Base-by-base conservation (phyloP, 169 alveolate genomes). In the Eimeria tenella region DNA sequence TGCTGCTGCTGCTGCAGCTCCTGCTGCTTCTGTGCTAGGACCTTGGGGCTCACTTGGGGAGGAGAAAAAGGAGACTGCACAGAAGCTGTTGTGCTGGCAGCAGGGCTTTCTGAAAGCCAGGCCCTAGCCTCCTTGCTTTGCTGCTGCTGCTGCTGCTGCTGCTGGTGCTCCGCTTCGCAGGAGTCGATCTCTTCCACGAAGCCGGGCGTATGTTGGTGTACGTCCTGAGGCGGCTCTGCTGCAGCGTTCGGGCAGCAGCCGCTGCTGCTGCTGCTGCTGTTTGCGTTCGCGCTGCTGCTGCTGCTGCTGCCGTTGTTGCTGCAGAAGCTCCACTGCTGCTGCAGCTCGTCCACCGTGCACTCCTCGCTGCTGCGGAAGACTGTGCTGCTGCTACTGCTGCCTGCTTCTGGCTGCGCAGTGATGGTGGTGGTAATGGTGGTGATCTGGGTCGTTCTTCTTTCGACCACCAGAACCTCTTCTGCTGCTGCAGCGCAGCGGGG, bases 331-430 rank as follows among this genome's bases (percentile, higher is more conserved):
- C 86, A 75, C 25, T 75, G 86, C 21, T 52, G 53, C 86, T 75
- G 86, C 86, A 75, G 62, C 86, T 75, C 86, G 86, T 75, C 86
- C 11, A 75, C 86, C 42, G 86, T 75, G 23, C 86, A 75, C 21
- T 75, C 86, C 8, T 17, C 86, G 62, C 86, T 75, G 21, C 86
- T 75, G 58, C 86, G 86, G 9, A 75, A 4, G 62, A 42, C 53
- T 5, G 73, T 62, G 73, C 73, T 62, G 73, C n/a, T n/a, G 42
- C 75, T 65, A 5, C 25, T 19, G 42, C 6, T 50, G 65, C 86
- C 86, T 7, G 56, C 63, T 15, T 75, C 86, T 4, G 86, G 86
- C 86, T 75, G 86, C 21, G 86, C 86, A 6, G 86, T 75, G 86
- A 75, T 75, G 62, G 86, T 75, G 86, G 86, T 75, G 23, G 25